A percentile compares a stretch with the other conserved stretches of the same genome.
Conservation (phyloP, 192 early-diverging fungal species). For the Powellomyces hirtus region DNA sequence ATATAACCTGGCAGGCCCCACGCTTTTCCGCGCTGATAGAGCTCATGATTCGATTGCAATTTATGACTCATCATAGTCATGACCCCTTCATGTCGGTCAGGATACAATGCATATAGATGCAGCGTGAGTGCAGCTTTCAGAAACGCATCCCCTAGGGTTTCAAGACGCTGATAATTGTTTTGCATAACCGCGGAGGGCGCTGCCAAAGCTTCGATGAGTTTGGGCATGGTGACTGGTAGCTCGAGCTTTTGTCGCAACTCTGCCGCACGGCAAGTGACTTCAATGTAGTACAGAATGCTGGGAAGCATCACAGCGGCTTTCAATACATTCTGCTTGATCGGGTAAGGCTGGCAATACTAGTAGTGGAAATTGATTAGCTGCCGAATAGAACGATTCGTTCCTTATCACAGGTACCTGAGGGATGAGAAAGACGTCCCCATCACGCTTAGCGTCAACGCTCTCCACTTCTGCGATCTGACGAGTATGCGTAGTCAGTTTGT, state of each 20-base stretch:
- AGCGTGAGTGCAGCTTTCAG: constrained; percentile 75
- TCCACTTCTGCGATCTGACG: constrained; percentile 21
- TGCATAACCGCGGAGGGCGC: constrained; percentile 64
- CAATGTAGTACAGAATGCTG: constrained; percentile 22
- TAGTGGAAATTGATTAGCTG: not conserved
- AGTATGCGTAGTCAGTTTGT: too few relatives aligned
- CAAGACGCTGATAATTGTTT: constrained; percentile 82
- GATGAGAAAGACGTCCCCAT: constrained; percentile 28
- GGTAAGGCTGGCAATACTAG: constrained; percentile 21
- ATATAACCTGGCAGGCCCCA: constrained; percentile 20
- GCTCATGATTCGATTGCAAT: constrained; percentile 18
- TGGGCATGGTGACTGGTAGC: constrained; percentile 23
- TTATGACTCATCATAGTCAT: constrained; percentile 25
- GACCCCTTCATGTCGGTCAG: constrained; percentile 41
- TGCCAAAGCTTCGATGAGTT: constrained; percentile 63
- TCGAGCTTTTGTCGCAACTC: constrained; percentile 12
- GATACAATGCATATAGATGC: constrained; percentile 73
- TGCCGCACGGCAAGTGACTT: constrained; percentile 9
- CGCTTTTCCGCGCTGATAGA: not conserved
- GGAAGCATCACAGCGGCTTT: constrained; percentile 13
- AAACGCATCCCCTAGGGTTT: constrained; percentile 87
- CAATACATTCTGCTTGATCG: constrained; percentile 1
- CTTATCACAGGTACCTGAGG: constrained; percentile 18
- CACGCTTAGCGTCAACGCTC: constrained; percentile 10
- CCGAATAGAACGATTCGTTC: too few relatives aligned